Conservation (phyloP, 202 grass and related monocot genomes). For the Schoenoplectus tabernaemontani region DNA sequence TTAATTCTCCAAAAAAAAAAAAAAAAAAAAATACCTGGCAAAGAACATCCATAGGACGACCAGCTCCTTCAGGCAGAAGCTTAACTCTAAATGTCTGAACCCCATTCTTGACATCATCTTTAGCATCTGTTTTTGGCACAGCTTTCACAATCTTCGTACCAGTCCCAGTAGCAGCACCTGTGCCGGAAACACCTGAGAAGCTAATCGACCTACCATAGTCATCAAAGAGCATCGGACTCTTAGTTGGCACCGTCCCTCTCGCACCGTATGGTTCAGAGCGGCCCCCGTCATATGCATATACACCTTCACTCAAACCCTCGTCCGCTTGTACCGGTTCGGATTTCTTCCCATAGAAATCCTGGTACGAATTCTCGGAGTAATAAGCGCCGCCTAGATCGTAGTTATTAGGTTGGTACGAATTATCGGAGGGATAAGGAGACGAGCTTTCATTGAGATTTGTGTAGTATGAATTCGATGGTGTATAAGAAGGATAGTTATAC, state of each 20-base stretch:
- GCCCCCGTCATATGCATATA: slow-evolving; percentile 54
- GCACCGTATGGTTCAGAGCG: slow-evolving; percentile 59
- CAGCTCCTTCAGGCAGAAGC: slow-evolving; percentile 70
- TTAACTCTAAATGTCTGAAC: slow-evolving; percentile 94
- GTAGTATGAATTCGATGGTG: slow-evolving; percentile 7
- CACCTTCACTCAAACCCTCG: slow-evolving; percentile 54
- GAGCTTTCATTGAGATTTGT: slow-evolving; percentile 31
- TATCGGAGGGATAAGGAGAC: slow-evolving; percentile 39
- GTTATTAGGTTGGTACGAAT: slow-evolving; percentile 40
- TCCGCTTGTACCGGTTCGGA: slow-evolving; percentile 16
- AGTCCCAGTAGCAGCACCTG: slow-evolving; percentile 25
- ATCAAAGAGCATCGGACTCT: slow-evolving; percentile 64
- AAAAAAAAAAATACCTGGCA: slow-evolving; percentile 80
- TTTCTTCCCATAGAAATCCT: slow-evolving; percentile 27
- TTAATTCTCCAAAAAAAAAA: background rate
- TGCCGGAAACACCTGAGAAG: slow-evolving; percentile 3
- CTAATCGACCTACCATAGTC: slow-evolving; percentile 90
- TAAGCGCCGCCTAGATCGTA: slow-evolving; percentile 28
- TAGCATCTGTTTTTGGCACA: slow-evolving; percentile 60
- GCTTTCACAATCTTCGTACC: slow-evolving; percentile 62
- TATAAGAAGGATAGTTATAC: slow-evolving; percentile 44
- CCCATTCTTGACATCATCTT: slow-evolving; percentile 63
- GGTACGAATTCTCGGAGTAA: slow-evolving; percentile 21
- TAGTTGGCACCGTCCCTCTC: slow-evolving; percentile 57
- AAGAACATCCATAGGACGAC: slow-evolving; percentile 74